These are phyloP conservation scores for Neoascochyta sp. DNA, from an alignment of 2,329 filamentous ascomycete species.

Conservation along the genomic window DNA sequence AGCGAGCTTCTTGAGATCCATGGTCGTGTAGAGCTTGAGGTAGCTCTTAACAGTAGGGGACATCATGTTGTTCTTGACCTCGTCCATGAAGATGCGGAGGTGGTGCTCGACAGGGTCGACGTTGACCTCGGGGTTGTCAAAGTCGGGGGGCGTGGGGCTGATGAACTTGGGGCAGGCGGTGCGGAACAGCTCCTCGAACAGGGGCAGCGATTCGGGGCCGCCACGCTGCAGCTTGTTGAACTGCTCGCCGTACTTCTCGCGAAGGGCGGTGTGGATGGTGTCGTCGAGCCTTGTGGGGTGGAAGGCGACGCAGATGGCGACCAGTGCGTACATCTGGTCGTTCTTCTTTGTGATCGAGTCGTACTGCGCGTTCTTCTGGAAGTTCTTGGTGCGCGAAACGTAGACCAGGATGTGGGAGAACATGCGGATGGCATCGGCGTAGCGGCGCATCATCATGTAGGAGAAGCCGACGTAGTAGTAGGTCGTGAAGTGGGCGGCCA, in stretches of 20 bases:
- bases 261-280: slow-evolving; percentile 95
- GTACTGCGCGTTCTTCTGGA: slow-evolving; percentile 98
- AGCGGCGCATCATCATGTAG: slow-evolving; percentile 99
- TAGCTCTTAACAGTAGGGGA: slow-evolving; percentile 97
- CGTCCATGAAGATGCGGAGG: slow-evolving; percentile 96
- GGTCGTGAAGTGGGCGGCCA: slow-evolving; percentile 98
- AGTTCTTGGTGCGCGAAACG: slow-evolving; percentile 98
- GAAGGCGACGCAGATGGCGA: slow-evolving; percentile 98
- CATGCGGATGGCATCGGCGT: slow-evolving; percentile 98
- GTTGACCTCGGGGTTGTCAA: slow-evolving; percentile 94
- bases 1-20: slow-evolving; percentile 97
- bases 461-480: slow-evolving; percentile 99
- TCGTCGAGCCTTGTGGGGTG: slow-evolving; percentile 95
- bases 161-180: slow-evolving; percentile 99
- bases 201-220: slow-evolving; percentile 87
- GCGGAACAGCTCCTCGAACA: slow-evolving; percentile 98
- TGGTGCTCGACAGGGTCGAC: slow-evolving; percentile 97
- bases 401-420: slow-evolving; percentile 99
- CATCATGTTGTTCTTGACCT: slow-evolving; percentile 99
- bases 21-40: slow-evolving; percentile 97
- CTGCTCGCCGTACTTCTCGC: slow-evolving; percentile 99
- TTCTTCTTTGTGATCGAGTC: slow-evolving; percentile 99
- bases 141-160: slow-evolving; percentile 92
- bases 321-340: slow-evolving; percentile 99
- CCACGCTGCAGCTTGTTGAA: slow-evolving; percentile 94